Base-by-base conservation (phyloP, 768 basidiomycete genomes). In the Mycena vulgaris region DNA sequence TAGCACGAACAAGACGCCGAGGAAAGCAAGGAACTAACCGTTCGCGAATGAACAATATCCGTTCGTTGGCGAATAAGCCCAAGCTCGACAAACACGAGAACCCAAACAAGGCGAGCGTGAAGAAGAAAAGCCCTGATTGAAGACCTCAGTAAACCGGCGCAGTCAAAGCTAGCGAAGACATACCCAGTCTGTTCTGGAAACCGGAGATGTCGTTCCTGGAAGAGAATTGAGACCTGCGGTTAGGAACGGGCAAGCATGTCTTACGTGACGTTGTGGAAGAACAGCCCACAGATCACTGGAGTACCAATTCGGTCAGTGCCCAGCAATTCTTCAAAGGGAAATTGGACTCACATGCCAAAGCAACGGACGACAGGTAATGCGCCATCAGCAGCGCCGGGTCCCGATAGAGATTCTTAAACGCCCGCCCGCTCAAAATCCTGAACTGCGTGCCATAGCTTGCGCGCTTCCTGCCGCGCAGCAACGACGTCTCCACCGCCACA, bases 31-130 rank as follows among this genome's bases (percentile, higher is more conserved):
- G 31, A 17, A 75, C 87, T 48, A 71, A 97, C 94, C 97, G 88
- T 81, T 99, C 98, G n/a, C 98, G 92, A 90, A 98, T 98, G 84
- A 99, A 99, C 56, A 99, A 82, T 66, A 99, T 92, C 49, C 98
- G 89, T 77, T 99, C 98, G 74, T 95, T 96, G 7, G 98, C 95
- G 77, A 99, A 99, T 57, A 98, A 82, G 4, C 95, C 94, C 58
- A 99, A 83, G 63, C 97, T 98, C 13, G 96, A 96, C 64, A 99
- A 82, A 78, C 96, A 97, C 6, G 97, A 97, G 83, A 99, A 99
- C 3, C 96, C 98, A 74, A 99, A 99, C 11, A 99, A 84, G 1
- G 96, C 92, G n/a, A 99, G 85, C 4, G 96, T 92, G 83, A 99
- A 99, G 86, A 99, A 97, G 89, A 99, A 98, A 61, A 98, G 88